phyloP scores from a whole-genome alignment of 2,329 filamentous ascomycete genomes.

The Sporothrix humicola region DNA sequence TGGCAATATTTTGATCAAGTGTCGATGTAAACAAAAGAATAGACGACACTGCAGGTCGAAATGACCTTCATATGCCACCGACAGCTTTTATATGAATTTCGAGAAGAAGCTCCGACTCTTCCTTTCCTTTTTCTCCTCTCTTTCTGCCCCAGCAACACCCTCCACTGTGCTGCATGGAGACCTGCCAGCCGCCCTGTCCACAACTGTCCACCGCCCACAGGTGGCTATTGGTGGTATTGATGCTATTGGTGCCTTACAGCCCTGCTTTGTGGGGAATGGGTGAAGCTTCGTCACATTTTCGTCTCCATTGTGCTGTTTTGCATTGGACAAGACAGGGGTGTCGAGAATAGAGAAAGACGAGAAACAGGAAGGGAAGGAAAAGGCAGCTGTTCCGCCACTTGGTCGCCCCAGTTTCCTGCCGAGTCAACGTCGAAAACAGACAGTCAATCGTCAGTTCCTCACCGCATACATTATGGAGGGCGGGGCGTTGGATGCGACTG shows the following conservation, averaged over 20 bases:
- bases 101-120: background rate
- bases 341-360: background rate
- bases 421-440: background rate
- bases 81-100: background rate
- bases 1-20: background rate
- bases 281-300: slow-evolving; percentile 22
- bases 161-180: background rate
- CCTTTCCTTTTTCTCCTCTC: background rate
- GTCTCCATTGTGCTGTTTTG: slow-evolving; percentile 15
- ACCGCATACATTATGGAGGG: slow-evolving; percentile 9
- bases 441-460: background rate
- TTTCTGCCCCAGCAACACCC: background rate
- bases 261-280: slow-evolving; percentile 20
- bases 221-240: background rate
- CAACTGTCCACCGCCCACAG: too few species aligned
- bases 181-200: background rate
- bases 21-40: background rate
- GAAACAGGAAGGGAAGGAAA: too few species aligned
- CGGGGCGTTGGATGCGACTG: background rate
- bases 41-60: background rate
- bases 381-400: background rate
- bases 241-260: slow-evolving; percentile 23
- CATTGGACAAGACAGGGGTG: background rate
- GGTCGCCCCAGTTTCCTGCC: background rate
- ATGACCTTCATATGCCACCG: background rate